Percentiles rank a stretch among this genome's conserved stretches.
Evolutionary conservation across 768 basidiomycete species (phyloP).

Genomic region (Flagelloscypha sp.): DNA sequence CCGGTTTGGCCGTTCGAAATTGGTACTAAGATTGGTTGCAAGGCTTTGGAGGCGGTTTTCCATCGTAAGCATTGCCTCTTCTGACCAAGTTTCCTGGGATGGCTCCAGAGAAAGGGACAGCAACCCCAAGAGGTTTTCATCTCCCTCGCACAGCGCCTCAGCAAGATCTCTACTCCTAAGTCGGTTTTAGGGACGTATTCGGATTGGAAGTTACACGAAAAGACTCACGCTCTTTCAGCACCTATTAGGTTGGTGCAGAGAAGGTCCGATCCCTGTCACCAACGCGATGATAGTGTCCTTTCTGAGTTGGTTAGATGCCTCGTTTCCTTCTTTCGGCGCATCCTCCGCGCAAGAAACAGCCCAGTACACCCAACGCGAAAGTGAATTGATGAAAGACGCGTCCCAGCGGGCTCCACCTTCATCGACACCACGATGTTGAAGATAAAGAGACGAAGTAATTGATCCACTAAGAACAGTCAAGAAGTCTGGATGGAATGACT

Average conservation of each 20-base stretch:
- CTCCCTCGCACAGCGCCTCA: conserved; percentile 29
- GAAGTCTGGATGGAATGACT: conserved; percentile 48
- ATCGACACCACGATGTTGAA: no score
- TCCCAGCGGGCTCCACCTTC: not conserved
- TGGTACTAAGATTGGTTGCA: no score
- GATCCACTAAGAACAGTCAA: conserved; percentile 39
- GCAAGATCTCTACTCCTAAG: conserved; percentile 26
- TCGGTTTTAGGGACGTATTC: not conserved
- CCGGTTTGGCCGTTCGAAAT: no score
- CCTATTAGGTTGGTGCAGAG: conserved; percentile 11
- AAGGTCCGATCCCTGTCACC: conserved; percentile 40
- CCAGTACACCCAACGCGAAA: conserved; percentile 71
- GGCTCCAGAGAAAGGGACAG: no score
- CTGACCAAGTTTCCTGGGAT: no score
- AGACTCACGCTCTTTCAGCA: conserved; percentile 28
- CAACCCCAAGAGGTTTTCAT: conserved; percentile 30
- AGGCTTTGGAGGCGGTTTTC: no score
- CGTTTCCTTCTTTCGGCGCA: conserved; percentile 24
- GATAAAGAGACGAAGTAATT: conserved; percentile 32
- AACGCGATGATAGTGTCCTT: conserved; percentile 38
- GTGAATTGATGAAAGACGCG: no score
- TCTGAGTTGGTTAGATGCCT: conserved; percentile 31
- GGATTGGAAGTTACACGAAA: conserved; percentile 2
- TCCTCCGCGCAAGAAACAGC: no score
- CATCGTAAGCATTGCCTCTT: no score